Evolutionary conservation across 805 yeast genomes (phyloP).

Genomic region (Yamadazyma olivae): DNA sequence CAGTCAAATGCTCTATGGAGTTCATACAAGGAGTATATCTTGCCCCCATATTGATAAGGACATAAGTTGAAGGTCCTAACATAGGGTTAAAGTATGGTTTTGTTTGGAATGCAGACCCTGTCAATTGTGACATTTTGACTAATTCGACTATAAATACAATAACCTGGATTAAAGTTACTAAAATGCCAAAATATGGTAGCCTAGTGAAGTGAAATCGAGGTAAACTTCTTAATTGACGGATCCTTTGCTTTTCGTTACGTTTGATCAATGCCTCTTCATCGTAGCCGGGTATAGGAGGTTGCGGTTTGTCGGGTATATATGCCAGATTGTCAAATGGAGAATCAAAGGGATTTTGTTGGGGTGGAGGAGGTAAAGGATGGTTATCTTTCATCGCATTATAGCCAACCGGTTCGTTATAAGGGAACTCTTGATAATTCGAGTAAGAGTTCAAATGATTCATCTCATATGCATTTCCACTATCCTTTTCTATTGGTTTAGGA

Average conservation of each 20-base stretch:
- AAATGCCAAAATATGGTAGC: conserved; percentile 39
- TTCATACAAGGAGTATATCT: conserved; percentile 73
- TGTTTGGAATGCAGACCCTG: conserved; percentile 66
- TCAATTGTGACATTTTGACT: conserved; percentile 50
- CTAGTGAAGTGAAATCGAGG: conserved; percentile 36
- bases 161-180: conserved; percentile 46
- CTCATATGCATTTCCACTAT: conserved; percentile 9
- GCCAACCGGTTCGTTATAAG: conserved; percentile 5
- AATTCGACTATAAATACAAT: conserved; percentile 62
- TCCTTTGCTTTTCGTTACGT: conserved; percentile 22
- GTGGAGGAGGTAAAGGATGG: conserved; percentile 2
- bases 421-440: conserved; percentile 7
- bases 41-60: conserved; percentile 67
- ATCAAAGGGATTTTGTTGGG: conserved; percentile 10
- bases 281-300: conserved; percentile 10
- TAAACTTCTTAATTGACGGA: conserved; percentile 20
- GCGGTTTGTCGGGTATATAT: conserved; percentile 9
- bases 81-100: conserved; percentile 74
- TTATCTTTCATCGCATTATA: not conserved
- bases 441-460: conserved; percentile 6
- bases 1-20: conserved; percentile 46
- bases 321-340: conserved; percentile 3
- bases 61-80: conserved; percentile 71
- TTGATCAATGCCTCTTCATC: conserved; percentile 13
- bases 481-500: too few relatives aligned